A percentile compares a stretch with the other conserved stretches of the same genome.
Evolutionary conservation across 257 asterid species (phyloP).

Genomic region (Nicotiana sylvestris): DNA sequence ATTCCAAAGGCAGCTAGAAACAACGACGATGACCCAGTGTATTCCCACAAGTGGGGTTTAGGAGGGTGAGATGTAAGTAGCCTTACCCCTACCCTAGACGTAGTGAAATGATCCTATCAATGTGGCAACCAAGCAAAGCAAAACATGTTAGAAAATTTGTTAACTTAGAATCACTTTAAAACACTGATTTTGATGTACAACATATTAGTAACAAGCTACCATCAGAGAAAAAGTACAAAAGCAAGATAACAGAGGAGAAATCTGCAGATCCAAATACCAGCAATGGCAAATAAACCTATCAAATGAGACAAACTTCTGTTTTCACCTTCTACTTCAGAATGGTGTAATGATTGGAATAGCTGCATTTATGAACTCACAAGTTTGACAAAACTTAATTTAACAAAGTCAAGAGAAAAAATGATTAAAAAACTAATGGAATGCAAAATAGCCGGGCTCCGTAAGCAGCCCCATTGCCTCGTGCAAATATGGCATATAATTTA

Average conservation of each 20-base stretch:
- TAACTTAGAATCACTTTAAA: no score
- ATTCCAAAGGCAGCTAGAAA: no score
- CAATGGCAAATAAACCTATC: not conserved
- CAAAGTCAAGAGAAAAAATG: conserved; percentile 21
- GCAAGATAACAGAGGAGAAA: not conserved
- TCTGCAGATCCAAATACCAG: not conserved
- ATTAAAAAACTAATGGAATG: conserved; percentile 46
- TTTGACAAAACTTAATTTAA: conserved; percentile 34
- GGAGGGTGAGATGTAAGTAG: no score
- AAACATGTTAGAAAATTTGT: no score
- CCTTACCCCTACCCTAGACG: no score
- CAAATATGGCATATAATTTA: conserved; percentile 31
- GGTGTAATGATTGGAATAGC: conserved; percentile 17
- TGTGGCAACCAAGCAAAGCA: no score
- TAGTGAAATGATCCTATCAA: no score
- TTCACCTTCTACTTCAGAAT: conserved; percentile 15
- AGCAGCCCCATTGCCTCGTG: conserved; percentile 29
- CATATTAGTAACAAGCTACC: not conserved
- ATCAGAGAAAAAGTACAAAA: not conserved
- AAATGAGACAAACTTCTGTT: not conserved
- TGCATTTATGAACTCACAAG: conserved; percentile 46
- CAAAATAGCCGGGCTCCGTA: conserved; percentile 8
- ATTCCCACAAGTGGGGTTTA: no score
- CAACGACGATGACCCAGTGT: no score
- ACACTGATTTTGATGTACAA: no score